Evolutionary conservation across 179 eudicot genomes (phyloP), one percentile per base, ranked within the genome.

Genomic region (Dionaea muscipula): DNA sequence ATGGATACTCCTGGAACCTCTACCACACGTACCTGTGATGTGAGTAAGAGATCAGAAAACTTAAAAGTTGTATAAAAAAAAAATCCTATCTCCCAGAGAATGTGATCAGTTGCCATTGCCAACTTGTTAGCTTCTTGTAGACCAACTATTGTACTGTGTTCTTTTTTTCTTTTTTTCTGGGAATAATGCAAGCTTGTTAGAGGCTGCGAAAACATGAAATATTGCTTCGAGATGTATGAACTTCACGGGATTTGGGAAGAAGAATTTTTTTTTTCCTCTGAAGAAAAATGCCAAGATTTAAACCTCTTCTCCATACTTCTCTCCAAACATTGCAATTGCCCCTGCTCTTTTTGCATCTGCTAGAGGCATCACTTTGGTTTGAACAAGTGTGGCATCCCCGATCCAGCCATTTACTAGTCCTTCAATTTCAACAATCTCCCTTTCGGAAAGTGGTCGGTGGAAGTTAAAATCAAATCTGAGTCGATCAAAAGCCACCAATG

Each of bases 1-100:
- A 86, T 75, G 33, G 98, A 86, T 72, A 91, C 91, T 60, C 95
- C 95, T 46, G 98, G 94, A 68, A 86, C 97, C 73, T 91, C 95
- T 47, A 86, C 95, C 16, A 91, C 95, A 55, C 94, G 91, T 45
- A 91, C 98, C 95, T 86, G 60, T 53, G 57, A 64, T 24, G 49
- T 18, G 33, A 48, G 19, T 18, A 57, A n/a, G n/a, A n/a, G n/a
- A n/a, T n/a, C n/a, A n/a, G n/a, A 27, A 44, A 47, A 59, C 1
- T 52, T 52, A 1, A 26, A 52, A 33, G 38, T 13, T 24, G 35
- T 31, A 31, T 31, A 31, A 0, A 31, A 0, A 0, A 31, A 4
- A 31, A 6, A 31, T 31, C 10, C 10, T 31, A 31, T 31, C 35
- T 31, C 35, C 35, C 10, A 11, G 8, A 31, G 35, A 31, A n/a